phyloP scores from a whole-genome alignment of 306 rosid genomes.

The Mimosa bimucronata region DNA sequence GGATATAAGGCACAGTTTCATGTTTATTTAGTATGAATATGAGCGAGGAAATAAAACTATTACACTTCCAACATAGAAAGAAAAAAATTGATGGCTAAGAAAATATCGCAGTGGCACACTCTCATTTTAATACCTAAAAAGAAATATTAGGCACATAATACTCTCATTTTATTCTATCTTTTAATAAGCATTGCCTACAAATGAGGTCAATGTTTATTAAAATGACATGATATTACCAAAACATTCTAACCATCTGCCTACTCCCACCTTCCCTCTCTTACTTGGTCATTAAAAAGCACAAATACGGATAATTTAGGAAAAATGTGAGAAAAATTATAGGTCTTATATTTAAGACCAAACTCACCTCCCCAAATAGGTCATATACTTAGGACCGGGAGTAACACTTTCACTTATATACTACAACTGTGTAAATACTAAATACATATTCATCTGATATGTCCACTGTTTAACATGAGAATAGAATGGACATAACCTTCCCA shows the following conservation, averaged over 20 bases:
- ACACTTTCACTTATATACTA: not conserved
- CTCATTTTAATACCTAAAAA: not conserved
- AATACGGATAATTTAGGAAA: too few species aligned
- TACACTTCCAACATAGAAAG: not conserved
- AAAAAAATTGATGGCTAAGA: not conserved
- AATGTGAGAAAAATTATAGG: too few species aligned
- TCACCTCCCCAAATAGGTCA: too few species aligned
- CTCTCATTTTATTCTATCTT: conserved; percentile 9
- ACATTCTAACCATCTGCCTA: too few species aligned
- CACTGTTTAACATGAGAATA: not conserved
- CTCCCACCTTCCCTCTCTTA: too few species aligned
- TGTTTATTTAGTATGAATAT: too few species aligned
- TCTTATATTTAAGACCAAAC: too few species aligned
- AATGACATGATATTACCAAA: too few species aligned
- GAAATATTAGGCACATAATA: not conserved
- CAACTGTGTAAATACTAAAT: not conserved
- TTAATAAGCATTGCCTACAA: not conserved
- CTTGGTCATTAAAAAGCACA: too few species aligned
- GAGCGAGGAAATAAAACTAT: too few species aligned
- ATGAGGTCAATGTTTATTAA: conserved; percentile 6
- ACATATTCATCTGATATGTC: conserved; percentile 1
- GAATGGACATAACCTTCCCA: conserved; percentile 4
- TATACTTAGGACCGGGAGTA: too few species aligned
- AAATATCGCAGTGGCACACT: not conserved
- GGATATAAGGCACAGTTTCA: too few species aligned